Evolutionary conservation across 2,329 filamentous ascomycete genomes (phyloP).

Genomic region (Colletotrichum neosansevieriae): DNA sequence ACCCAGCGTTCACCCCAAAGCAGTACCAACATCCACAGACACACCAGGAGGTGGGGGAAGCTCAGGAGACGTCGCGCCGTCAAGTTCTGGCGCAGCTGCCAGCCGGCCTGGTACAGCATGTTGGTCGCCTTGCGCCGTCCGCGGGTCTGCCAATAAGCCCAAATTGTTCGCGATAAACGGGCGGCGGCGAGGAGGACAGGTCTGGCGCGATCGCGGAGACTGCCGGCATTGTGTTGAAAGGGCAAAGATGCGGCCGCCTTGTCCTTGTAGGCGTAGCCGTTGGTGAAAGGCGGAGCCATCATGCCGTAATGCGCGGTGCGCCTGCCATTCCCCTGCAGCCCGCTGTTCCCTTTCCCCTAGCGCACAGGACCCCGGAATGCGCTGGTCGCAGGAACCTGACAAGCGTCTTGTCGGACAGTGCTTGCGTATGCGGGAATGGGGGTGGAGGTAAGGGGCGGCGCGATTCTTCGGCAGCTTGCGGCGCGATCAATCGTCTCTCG

Average conservation of each 20-base stretch:
- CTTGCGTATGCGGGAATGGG: constrained; percentile 26
- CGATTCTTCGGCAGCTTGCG: constrained; percentile 18
- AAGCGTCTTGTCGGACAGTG: constrained; percentile 8
- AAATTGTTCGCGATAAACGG: constrained; percentile 26
- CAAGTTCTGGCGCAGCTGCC: constrained; percentile 59
- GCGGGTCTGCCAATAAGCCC: constrained; percentile 36
- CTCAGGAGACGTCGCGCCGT: constrained; percentile 65
- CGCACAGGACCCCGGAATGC: constrained; percentile 26
- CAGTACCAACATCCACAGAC: constrained; percentile 81
- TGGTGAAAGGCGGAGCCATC: constrained; percentile 55
- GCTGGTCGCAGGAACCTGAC: constrained; percentile 13
- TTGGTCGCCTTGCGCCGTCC: constrained; percentile 29
- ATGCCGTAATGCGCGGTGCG: constrained; percentile 30
- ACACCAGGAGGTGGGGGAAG: constrained; percentile 75
- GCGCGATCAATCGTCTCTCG: constrained; percentile 21
- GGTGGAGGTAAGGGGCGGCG: neutral
- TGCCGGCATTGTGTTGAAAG: constrained; percentile 40
- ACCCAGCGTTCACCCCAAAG: constrained; percentile 88
- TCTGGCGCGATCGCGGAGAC: constrained; percentile 41
- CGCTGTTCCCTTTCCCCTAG: constrained; percentile 28
- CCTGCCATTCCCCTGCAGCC: constrained; percentile 46
- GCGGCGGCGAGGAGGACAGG: constrained; percentile 14
- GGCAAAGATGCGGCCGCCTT: constrained; percentile 16
- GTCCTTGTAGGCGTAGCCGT: constrained; percentile 42
- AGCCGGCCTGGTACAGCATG: constrained; percentile 28